A percentile compares a stretch with the other conserved stretches of the same genome.
Evolutionary conservation across 306 rosid species (phyloP).

Genomic region (Cucumis hystrix): DNA sequence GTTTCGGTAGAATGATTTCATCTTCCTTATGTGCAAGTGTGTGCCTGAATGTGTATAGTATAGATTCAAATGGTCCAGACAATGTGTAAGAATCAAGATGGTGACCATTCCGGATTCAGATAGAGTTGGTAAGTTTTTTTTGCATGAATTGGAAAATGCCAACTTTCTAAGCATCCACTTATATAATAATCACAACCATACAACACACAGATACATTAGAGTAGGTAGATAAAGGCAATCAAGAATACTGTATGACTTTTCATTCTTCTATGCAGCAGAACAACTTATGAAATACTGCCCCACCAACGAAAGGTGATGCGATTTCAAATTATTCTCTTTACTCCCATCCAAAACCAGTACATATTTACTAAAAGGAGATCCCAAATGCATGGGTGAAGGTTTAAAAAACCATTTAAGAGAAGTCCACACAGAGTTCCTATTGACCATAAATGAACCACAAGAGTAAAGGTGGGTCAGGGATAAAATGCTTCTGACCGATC

Average conservation of each 20-base stretch:
- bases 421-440: background rate
- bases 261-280: background rate
- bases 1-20: background rate
- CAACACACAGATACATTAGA: background rate
- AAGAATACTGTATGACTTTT: background rate
- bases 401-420: background rate
- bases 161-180: background rate
- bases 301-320: background rate
- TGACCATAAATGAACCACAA: background rate
- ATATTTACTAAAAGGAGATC: background rate
- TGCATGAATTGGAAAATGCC: background rate
- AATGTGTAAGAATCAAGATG: background rate
- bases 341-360: background rate
- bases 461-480: background rate
- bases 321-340: background rate
- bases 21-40: background rate
- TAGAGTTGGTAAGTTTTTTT: background rate
- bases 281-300: background rate
- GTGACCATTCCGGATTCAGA: background rate
- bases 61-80: no score
- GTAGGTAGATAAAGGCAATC: background rate
- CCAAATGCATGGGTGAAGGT: background rate
- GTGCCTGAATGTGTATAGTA: background rate
- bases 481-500: background rate
- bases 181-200: background rate